Conservation (phyloP, 164 flowering plant genomes). For the Santalum album region DNA sequence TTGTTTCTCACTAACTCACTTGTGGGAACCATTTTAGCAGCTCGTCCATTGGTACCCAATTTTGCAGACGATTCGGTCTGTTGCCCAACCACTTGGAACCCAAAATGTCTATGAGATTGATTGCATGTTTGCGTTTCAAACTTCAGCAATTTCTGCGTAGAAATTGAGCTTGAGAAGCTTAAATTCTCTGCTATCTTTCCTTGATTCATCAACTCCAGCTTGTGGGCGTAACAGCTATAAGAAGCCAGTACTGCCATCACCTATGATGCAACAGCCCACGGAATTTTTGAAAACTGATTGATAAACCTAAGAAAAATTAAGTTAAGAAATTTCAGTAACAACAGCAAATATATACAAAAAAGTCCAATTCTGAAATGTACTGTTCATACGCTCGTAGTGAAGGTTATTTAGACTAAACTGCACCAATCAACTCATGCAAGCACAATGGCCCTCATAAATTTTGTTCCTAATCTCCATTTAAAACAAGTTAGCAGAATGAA, state of each 20-base stretch:
- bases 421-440: too few relatives aligned
- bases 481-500: too few relatives aligned
- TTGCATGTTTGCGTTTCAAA: slow-evolving; percentile 11
- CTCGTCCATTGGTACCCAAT: slow-evolving; percentile 39
- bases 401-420: too few relatives aligned
- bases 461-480: too few relatives aligned
- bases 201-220: slow-evolving; percentile 20
- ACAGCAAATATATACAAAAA: too few relatives aligned
- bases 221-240: slow-evolving; percentile 40
- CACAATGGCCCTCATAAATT: too few relatives aligned
- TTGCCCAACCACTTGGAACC: slow-evolving; percentile 30
- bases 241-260: slow-evolving; percentile 76
- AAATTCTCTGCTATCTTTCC: slow-evolving; percentile 24
- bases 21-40: slow-evolving; percentile 59
- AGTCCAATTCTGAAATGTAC: too few relatives aligned
- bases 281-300: background rate
- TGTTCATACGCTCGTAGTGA: too few relatives aligned
- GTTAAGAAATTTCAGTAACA: background rate
- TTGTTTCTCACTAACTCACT: slow-evolving; percentile 39
- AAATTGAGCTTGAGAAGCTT: slow-evolving; percentile 44
- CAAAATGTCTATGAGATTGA: slow-evolving; percentile 9
- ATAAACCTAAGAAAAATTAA: background rate
- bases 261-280: slow-evolving; percentile 16
- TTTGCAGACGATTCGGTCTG: slow-evolving; percentile 36
- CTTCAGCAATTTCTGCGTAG: slow-evolving; percentile 12